Evolutionary conservation across 257 asterid genomes (phyloP).

Genomic region (Nicotiana paniculata): DNA sequence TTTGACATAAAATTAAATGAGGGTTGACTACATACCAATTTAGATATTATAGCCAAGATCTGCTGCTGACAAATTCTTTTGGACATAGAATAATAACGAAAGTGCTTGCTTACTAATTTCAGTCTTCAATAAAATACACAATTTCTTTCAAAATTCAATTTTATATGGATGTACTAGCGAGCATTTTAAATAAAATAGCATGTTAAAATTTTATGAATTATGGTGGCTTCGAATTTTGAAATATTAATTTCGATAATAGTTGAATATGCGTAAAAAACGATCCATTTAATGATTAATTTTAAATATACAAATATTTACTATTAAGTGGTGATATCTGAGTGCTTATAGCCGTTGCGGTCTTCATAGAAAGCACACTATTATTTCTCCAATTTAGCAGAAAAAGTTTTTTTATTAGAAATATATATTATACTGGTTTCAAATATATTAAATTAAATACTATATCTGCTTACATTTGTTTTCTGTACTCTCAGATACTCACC

Average conservation of each 20-base stretch:
- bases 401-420: background rate
- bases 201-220: background rate
- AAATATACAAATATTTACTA: background rate
- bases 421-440: background rate
- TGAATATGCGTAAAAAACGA: background rate
- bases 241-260: background rate
- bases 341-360: background rate
- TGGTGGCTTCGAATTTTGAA: background rate
- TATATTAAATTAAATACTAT: background rate
- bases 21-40: background rate
- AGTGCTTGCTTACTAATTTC: background rate
- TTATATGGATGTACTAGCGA: background rate
- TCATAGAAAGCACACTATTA: background rate
- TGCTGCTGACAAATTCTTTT: background rate
- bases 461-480: background rate
- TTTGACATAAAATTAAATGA: background rate
- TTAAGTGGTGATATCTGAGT: background rate
- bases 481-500: background rate
- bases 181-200: background rate
- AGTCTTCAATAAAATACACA: background rate
- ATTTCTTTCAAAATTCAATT: background rate
- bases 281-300: background rate
- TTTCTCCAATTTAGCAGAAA: background rate
- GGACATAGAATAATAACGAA: background rate
- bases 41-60: background rate